Evolutionary conservation across 1,284 basidiomycete species (phyloP).

Genomic region (Cerioporus squamosus): DNA sequence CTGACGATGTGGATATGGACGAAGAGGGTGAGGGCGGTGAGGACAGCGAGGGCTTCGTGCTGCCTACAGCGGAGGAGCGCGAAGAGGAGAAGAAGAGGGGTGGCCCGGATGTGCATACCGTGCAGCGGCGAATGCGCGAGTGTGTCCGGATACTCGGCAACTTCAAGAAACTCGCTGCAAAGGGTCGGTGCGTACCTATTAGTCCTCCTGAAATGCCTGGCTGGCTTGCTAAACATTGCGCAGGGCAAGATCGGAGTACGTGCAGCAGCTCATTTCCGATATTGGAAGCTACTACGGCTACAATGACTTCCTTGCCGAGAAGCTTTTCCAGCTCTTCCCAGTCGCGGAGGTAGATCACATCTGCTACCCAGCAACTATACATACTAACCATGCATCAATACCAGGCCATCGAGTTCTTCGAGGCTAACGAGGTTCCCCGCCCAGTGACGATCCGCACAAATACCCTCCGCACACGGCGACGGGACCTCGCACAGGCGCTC

Average conservation of each 20-base stretch:
- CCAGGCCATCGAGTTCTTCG: slow-evolving; percentile 97
- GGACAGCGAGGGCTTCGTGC: slow-evolving; percentile 62
- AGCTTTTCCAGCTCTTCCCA: slow-evolving; percentile 93
- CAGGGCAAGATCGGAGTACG: slow-evolving; percentile 88
- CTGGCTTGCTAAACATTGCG: slow-evolving; percentile 4
- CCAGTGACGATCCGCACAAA: slow-evolving; percentile 99
- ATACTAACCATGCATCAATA: slow-evolving; percentile 8
- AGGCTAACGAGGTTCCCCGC: slow-evolving; percentile 95
- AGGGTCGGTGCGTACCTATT: slow-evolving; percentile 65
- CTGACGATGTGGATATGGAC: slow-evolving; percentile 59
- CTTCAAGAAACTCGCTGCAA: slow-evolving; percentile 71
- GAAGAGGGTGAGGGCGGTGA: slow-evolving; percentile 64
- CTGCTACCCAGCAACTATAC: no score
- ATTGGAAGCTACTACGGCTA: slow-evolving; percentile 98
- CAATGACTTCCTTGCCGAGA: slow-evolving; percentile 94
- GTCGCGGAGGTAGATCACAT: slow-evolving; percentile 75
- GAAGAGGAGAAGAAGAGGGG: slow-evolving; percentile 78
- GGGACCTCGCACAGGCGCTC: slow-evolving; percentile 93
- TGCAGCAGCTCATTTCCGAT: slow-evolving; percentile 86
- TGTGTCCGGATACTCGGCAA: slow-evolving; percentile 82
- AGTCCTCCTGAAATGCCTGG: background rate
- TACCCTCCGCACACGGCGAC: slow-evolving; percentile 90
- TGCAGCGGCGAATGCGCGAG: slow-evolving; percentile 90
- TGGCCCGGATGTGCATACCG: slow-evolving; percentile 79
- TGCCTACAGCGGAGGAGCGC: slow-evolving; percentile 84